A percentile compares a stretch with the other conserved stretches of the same genome.
Conservation (phyloP, 2,329 filamentous ascomycete genomes). For the Zasmidium cellare region DNA sequence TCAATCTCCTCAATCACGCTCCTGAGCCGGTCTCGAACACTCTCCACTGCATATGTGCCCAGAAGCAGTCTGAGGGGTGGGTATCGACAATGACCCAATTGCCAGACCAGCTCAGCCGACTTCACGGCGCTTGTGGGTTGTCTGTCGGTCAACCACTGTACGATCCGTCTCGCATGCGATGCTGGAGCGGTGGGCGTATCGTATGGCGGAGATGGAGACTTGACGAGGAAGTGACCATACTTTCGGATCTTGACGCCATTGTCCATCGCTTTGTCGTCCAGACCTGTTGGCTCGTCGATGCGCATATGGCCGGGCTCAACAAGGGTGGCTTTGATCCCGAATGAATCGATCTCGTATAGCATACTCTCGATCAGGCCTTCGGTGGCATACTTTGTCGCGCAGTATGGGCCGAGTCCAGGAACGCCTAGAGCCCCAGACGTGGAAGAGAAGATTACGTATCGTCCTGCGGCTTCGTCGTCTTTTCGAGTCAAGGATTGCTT, state of each 20-base stretch:
- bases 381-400: slow-evolving; percentile 94
- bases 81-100: slow-evolving; percentile 91
- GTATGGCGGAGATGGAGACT: slow-evolving; percentile 80
- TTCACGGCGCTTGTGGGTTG: slow-evolving; percentile 93
- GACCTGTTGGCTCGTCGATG: slow-evolving; percentile 68
- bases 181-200: slow-evolving; percentile 75
- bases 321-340: slow-evolving; percentile 90
- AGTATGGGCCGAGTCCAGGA: slow-evolving; percentile 89
- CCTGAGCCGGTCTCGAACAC: slow-evolving; percentile 83
- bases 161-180: slow-evolving; percentile 83
- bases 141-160: slow-evolving; percentile 90
- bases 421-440: slow-evolving; percentile 91
- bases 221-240: slow-evolving; percentile 91
- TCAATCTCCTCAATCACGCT: slow-evolving; percentile 82
- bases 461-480: slow-evolving; percentile 51
- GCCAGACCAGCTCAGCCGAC: slow-evolving; percentile 89
- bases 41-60: slow-evolving; percentile 93
- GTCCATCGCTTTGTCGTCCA: slow-evolving; percentile 31
- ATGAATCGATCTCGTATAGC: slow-evolving; percentile 89
- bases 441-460: slow-evolving; percentile 93
- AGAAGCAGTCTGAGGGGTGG: slow-evolving; percentile 84
- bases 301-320: slow-evolving; percentile 89
- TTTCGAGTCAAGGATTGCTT: slow-evolving; percentile 54
- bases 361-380: slow-evolving; percentile 95
- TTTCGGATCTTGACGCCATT: slow-evolving; percentile 59